These are phyloP conservation scores for Mycena sanguinolenta DNA, from an alignment of 768 basidiomycete species.

Conservation along the genomic window DNA sequence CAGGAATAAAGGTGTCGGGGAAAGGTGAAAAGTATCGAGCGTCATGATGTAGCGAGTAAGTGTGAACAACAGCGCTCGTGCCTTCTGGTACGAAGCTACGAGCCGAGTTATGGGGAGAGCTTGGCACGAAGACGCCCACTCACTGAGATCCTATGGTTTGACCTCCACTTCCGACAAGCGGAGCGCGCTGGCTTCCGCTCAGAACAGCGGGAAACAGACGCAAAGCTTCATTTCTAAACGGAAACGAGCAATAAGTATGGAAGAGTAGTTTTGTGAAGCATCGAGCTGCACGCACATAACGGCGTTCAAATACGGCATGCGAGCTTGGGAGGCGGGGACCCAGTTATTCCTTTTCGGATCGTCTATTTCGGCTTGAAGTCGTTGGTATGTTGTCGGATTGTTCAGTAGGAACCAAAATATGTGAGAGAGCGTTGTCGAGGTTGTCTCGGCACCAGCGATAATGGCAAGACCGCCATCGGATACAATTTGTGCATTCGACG, in stretches of 20 bases:
- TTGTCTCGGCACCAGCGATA: slow-evolving; percentile 60
- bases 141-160: slow-evolving; percentile 57
- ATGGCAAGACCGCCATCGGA: slow-evolving; percentile 56
- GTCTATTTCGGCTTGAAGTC: slow-evolving; percentile 53
- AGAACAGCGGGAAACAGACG: slow-evolving; percentile 65
- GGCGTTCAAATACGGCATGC: slow-evolving; percentile 53
- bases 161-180: slow-evolving; percentile 51
- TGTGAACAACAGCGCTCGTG: slow-evolving; percentile 52
- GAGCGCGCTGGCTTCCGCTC: slow-evolving; percentile 60
- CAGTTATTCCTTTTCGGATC: slow-evolving; percentile 41
- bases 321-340: slow-evolving; percentile 44
- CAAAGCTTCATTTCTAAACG: slow-evolving; percentile 61
- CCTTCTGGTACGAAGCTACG: slow-evolving; percentile 56
- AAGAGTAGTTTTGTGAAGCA: background rate
- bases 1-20: slow-evolving; percentile 55
- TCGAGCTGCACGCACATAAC: slow-evolving; percentile 46
- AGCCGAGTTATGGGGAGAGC: background rate
- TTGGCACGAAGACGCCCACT: slow-evolving; percentile 29
- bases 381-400: slow-evolving; percentile 48
- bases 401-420: slow-evolving; percentile 51
- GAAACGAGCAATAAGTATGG: slow-evolving; percentile 5
- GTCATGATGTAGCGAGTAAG: slow-evolving; percentile 54
- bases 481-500: slow-evolving; percentile 49
- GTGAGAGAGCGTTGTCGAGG: slow-evolving; percentile 49
- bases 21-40: slow-evolving; percentile 53